Conservation (phyloP, 2,329 filamentous ascomycete genomes). For the Diaporthe helianthi region DNA sequence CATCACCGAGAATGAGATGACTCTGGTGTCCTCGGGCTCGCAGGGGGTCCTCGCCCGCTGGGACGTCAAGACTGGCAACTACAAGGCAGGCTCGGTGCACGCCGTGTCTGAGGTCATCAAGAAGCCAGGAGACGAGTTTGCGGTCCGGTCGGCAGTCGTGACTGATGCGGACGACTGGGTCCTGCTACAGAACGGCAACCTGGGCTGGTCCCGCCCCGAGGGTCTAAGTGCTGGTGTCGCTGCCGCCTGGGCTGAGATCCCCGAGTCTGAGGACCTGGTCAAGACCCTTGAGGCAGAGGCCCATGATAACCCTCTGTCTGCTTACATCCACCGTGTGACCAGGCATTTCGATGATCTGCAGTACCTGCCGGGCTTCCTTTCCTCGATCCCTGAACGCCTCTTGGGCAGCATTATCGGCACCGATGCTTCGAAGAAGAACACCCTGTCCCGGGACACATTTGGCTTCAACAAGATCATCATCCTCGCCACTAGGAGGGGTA, state of each 20-base stretch:
- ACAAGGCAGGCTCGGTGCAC: conserved; percentile 62
- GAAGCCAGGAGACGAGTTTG: conserved; percentile 71
- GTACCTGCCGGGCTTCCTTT: conserved; percentile 76
- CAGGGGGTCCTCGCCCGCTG: conserved; percentile 79
- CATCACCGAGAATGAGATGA: conserved; percentile 75
- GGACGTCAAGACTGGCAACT: conserved; percentile 58
- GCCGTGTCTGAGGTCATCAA: conserved; percentile 84
- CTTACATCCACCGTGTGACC: conserved; percentile 87
- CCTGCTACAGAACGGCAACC: conserved; percentile 80
- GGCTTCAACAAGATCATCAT: conserved; percentile 88
- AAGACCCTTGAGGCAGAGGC: conserved; percentile 86
- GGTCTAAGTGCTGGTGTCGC: conserved; percentile 80
- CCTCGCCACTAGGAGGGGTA: conserved; percentile 79
- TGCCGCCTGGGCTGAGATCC: conserved; percentile 81
- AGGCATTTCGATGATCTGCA: conserved; percentile 82
- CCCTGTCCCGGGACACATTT: conserved; percentile 74
- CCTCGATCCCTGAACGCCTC: conserved; percentile 72
- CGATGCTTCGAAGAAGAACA: conserved; percentile 52
- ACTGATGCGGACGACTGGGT: conserved; percentile 77
- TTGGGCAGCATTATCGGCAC: conserved; percentile 69
- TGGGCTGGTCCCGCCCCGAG: conserved; percentile 83
- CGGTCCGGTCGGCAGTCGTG: conserved; percentile 78
- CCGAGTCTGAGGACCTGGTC: conserved; percentile 75
- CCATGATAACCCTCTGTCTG: conserved; percentile 77
- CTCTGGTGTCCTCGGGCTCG: conserved; percentile 77